Evolutionary conservation across 164 flowering plant species (phyloP), one percentile per base, ranked within the genome.

Genomic region (Pachysandra terminalis): DNA sequence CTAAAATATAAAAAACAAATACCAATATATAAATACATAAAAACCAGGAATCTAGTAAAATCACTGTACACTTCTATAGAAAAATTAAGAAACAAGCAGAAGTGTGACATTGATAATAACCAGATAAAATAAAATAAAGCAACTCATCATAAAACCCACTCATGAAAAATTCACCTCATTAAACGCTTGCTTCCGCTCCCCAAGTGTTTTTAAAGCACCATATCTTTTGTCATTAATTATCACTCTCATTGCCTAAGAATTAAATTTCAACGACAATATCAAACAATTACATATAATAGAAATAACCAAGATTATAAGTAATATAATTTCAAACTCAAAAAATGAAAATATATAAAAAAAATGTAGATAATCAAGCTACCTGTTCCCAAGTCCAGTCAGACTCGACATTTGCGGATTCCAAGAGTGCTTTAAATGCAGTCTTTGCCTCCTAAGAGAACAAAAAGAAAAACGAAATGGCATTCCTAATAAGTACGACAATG

Each of bases 371-470:
- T 19, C 49, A 56, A 41, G 27, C 23, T 74, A 91, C 97, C 95
- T 94, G 99, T 75, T 96, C 99, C 99, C 99, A 96, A 22, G 81
- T 87, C 98, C 96, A 93, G 75, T 96, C 96, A 80, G 98, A 85
- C 70, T 84, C 91, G 27, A 96, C 95, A 80, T 90, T 91, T 19
- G 84, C 85, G 70, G 96, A 88, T 81, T 92, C 98, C 74, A 96
- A 77, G 48, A 96, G 94, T 41, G 84, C 81, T 80, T 93, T 96
- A 75, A 96, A 96, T 59, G 98, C 97, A 81, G 75, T 82, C 79
- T 90, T 96, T 21, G 99, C 99, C 74, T 92, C 99, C 99, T 95
- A 74, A 64, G 67, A 21, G 23, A 16, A 62, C 67, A 21, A 26
- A 16, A 40, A 65, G 45, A 17, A 5, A 56, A 69, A 27, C 64